Evolutionary conservation across 1,139 yeast species (phyloP), one percentile per base, ranked within the genome.

Genomic region (Hemisphaericaspora subhashii): DNA sequence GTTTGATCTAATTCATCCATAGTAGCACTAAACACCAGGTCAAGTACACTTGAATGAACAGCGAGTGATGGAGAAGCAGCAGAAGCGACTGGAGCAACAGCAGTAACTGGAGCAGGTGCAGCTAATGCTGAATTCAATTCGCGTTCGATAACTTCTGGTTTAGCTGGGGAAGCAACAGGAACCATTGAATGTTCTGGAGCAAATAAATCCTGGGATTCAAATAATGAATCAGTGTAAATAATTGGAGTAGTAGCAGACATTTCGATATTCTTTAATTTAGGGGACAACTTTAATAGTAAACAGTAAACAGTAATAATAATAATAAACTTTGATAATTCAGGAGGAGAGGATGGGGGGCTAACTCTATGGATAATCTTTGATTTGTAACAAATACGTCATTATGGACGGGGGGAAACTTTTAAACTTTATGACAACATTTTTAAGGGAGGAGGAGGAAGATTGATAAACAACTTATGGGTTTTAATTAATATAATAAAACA

Each of bases 21-120:
- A 33, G 74, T 66, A 46, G 71, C 66, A 53, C 74, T 68, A 55
- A 83, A 81, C 36, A 82, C 79, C 11, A 85, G 79, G 45, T 81
- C 84, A 44, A 82, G 68, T 34, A 79, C 77, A 39, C 78, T 73
- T 27, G 83, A 67, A 55, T 79, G 83, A 52, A 81, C 65, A 25
- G 28, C 16, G 9, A 25, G 9, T 14, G 28, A 13, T 48, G 74
- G 72, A 50, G 75, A 62, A 17, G 81, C 78, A 36, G 79, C 58
- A 34, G 57, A 49, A 32, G 43, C 46, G 31, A 41, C 46, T 20
- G 47, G 41, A 30, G 37, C 40, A 22, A 30, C 39, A 27, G 38
- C 33, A 35, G 39, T 36, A 30, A 28, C 31, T 34, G 35, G 41
- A 27, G 38, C 33, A 35, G 39, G 35, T 30, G 29, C 31, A 32